Conservation (phyloP, 164 flowering plant species). For the Piper betle region DNA sequence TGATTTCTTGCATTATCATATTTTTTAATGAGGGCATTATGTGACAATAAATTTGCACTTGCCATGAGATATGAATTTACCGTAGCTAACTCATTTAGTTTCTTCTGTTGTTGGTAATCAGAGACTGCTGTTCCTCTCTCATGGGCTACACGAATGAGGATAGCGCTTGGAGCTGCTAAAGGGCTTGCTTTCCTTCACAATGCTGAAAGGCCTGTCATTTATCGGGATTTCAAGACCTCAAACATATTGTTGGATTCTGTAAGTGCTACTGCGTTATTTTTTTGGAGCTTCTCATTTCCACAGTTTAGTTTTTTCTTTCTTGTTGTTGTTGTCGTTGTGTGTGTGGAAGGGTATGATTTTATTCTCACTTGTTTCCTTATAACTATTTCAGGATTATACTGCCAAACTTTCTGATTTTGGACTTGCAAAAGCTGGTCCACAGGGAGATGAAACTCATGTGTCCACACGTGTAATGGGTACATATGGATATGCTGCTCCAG, state of each 20-base stretch:
- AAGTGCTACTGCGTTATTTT: constrained; percentile 13
- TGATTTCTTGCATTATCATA: neutral
- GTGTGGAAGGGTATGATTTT: neutral
- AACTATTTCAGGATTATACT: constrained; percentile 57
- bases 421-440: constrained; percentile 96
- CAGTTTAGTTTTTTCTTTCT: neutral
- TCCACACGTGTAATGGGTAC: constrained; percentile 98
- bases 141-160: constrained; percentile 94
- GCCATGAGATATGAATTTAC: neutral
- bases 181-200: constrained; percentile 99
- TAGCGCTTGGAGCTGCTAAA: constrained; percentile 98
- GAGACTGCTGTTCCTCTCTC: constrained; percentile 77
- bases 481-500: constrained; percentile 96
- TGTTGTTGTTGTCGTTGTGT: no score
- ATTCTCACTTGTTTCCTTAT: constrained; percentile 1
- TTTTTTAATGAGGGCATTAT: no score
- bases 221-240: constrained; percentile 94
- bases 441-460: constrained; percentile 94
- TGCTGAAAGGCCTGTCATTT: constrained; percentile 91
- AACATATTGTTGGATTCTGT: constrained; percentile 91
- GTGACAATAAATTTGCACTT: no score
- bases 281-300: neutral
- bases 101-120: constrained; percentile 44
- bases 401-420: constrained; percentile 96
- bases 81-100: constrained; percentile 5